Evolutionary conservation across 2,329 filamentous ascomycete genomes (phyloP).

Genomic region (Phialophora chinensis): DNA sequence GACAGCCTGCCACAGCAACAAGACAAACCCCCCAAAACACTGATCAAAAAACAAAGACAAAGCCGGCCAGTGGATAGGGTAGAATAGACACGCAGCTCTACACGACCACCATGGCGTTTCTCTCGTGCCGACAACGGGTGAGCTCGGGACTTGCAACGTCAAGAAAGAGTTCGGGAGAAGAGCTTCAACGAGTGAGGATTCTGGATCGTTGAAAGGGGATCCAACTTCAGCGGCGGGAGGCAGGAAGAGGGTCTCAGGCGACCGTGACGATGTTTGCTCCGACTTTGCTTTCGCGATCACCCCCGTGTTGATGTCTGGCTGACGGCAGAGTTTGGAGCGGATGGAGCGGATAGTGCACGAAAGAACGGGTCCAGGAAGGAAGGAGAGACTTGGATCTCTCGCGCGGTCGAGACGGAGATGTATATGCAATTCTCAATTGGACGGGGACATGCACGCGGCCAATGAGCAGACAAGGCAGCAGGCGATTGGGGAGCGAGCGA

Average conservation of each 20-base stretch:
- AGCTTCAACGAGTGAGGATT: not conserved
- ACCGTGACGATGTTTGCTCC: conserved; percentile 22
- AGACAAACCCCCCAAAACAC: conserved; percentile 25
- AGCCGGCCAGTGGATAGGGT: conserved; percentile 33
- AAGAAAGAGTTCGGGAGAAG: not conserved
- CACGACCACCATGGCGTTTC: conserved; percentile 23
- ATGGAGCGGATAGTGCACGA: conserved; percentile 18
- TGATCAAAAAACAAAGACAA: conserved; percentile 36
- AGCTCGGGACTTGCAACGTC: not conserved
- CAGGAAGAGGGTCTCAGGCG: not conserved
- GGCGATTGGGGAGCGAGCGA: conserved; percentile 9
- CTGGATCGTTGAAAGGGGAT: not conserved
- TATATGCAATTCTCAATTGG: conserved; percentile 37
- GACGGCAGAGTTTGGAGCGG: conserved; percentile 11
- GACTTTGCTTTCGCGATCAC: conserved; percentile 4
- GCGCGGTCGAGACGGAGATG: conserved; percentile 27
- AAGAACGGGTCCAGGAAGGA: conserved; percentile 14
- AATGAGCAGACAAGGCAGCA: conserved; percentile 15
- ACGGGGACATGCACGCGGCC: conserved; percentile 26
- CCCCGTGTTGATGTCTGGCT: conserved; percentile 14
- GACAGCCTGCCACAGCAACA: conserved; percentile 9
- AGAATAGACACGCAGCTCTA: conserved; percentile 7
- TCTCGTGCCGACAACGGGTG: conserved; percentile 2
- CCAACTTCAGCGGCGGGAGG: not conserved
- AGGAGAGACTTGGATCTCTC: conserved; percentile 14